These are phyloP conservation scores for Lodderomyces margitis DNA, from an alignment of 1,139 yeast genomes.

Conservation along the genomic window DNA sequence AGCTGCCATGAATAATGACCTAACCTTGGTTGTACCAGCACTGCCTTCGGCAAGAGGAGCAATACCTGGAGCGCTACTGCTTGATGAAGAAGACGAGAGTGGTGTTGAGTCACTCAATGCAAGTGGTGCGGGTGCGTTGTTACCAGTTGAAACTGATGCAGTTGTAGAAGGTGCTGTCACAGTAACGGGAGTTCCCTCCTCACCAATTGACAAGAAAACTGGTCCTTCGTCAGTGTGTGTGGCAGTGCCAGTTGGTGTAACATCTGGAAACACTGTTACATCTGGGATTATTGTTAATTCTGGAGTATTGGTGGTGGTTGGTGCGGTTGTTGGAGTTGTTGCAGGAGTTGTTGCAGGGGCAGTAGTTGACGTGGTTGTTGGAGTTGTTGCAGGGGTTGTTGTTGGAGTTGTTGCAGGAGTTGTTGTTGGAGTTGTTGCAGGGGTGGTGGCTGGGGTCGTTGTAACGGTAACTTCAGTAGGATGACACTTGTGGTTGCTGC, in stretches of 20 bases:
- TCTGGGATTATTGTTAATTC: background rate
- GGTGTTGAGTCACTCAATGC: background rate
- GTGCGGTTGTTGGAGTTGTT: conserved; percentile 13
- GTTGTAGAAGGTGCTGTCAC: conserved; percentile 8
- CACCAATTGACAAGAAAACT: background rate
- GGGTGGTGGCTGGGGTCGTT: conserved; percentile 17
- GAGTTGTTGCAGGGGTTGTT: conserved; percentile 13
- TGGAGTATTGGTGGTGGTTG: conserved; percentile 15
- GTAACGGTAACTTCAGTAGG: conserved; percentile 9
- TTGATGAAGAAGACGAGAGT: background rate
- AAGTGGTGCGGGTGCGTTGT: background rate
- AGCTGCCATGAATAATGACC: background rate
- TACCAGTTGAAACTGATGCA: background rate
- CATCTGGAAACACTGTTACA: conserved; percentile 7
- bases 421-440: conserved; percentile 20
- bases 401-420: conserved; percentile 10
- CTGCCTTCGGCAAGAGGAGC: conserved; percentile 3
- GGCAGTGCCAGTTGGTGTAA: conserved; percentile 7
- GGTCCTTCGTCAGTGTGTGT: conserved; percentile 2
- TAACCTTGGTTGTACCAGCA: conserved; percentile 3
- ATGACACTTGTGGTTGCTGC: conserved; percentile 7
- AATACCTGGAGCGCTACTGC: background rate
- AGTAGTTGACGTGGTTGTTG: conserved; percentile 17
- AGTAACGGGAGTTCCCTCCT: background rate
- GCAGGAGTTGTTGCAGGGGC: conserved; percentile 13